A percentile compares a stretch with the other conserved stretches of the same genome.
Evolutionary conservation across 2,329 filamentous ascomycete species (phyloP).

Genomic region (Sporothrix euskadiensis): DNA sequence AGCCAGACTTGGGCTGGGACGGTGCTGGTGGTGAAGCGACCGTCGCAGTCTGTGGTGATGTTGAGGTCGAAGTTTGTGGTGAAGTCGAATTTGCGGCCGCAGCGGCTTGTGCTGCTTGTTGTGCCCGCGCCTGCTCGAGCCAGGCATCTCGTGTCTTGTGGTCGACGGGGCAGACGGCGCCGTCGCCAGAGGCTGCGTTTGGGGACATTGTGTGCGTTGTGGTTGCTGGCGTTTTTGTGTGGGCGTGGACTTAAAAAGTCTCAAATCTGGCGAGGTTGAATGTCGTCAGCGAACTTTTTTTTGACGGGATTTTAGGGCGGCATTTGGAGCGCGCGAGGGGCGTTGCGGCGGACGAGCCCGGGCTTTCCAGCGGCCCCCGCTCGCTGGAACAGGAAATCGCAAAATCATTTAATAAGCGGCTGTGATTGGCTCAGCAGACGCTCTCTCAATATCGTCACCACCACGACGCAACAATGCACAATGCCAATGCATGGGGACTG

Average conservation of each 20-base stretch:
- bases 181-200: background rate
- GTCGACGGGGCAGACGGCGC: slow-evolving; percentile 74
- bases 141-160: slow-evolving; percentile 85
- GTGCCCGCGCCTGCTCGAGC: slow-evolving; percentile 67
- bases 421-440: slow-evolving; percentile 12
- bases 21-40: background rate
- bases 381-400: background rate
- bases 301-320: background rate
- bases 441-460: background rate
- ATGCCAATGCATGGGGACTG: background rate
- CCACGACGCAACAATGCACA: background rate
- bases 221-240: background rate
- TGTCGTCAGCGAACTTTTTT: slow-evolving; percentile 4
- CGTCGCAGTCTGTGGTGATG: background rate
- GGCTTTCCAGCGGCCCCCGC: background rate
- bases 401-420: background rate
- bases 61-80: slow-evolving; percentile 24
- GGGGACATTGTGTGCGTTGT: background rate
- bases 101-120: slow-evolving; percentile 37
- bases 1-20: slow-evolving; percentile 11
- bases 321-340: background rate
- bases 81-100: slow-evolving; percentile 1
- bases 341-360: background rate
- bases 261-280: background rate
- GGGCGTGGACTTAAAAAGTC: background rate